Conservation (phyloP, 352 stramenopile species). For the Globisporangium megalacanthum region DNA sequence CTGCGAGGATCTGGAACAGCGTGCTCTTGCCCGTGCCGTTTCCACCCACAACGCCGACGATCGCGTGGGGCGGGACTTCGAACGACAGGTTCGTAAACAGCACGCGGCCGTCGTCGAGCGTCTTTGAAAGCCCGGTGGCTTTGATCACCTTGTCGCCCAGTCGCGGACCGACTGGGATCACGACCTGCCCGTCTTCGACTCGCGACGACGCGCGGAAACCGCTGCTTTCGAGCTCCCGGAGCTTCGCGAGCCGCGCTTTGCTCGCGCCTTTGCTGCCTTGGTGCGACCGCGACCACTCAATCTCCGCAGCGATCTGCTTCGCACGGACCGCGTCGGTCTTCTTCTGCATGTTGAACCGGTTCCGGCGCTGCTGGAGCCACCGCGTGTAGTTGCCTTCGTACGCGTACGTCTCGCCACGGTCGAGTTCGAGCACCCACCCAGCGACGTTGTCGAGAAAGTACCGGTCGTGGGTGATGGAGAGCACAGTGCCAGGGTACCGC, state of each 20-base stretch:
- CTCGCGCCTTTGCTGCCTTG: conserved; percentile 80
- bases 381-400: conserved; percentile 98
- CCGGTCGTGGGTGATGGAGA: conserved; percentile 98
- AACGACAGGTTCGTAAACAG: conserved; percentile 95
- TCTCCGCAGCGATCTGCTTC: conserved; percentile 90
- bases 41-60: conserved; percentile 96
- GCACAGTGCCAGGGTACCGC: conserved; percentile 94
- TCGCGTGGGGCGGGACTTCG: conserved; percentile 92
- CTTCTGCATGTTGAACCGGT: conserved; percentile 93
- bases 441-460: conserved; percentile 99
- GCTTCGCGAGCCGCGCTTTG: conserved; percentile 92
- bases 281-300: conserved; percentile 92
- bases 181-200: conserved; percentile 84
- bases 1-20: conserved; percentile 94
- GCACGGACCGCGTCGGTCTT: conserved; percentile 86
- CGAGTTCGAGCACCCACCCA: conserved; percentile 97
- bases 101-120: conserved; percentile 61
- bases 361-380: conserved; percentile 94
- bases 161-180: conserved; percentile 89
- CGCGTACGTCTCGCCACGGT: conserved; percentile 94
- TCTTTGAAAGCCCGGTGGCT: conserved; percentile 68
- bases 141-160: conserved; percentile 92
- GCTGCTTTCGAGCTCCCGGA: conserved; percentile 87
- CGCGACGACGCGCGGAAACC: conserved; percentile 44
- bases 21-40: conserved; percentile 98